Evolutionary conservation across 139 green algal genomes (phyloP).

Genomic region (Chlorella sp.): DNA sequence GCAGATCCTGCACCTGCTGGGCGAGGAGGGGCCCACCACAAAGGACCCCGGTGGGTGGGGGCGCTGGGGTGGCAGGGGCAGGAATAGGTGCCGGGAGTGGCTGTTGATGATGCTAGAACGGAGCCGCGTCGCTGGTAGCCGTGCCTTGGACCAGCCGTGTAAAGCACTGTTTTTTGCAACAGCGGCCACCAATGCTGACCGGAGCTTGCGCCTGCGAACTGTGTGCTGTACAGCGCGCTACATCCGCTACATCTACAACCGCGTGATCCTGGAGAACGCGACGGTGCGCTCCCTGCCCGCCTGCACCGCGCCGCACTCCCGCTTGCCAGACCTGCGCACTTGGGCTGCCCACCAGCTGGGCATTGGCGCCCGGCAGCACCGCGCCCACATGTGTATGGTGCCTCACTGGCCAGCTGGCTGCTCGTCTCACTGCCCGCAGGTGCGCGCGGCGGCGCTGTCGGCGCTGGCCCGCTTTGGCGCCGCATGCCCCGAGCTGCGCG

Average conservation of each 20-base stretch:
- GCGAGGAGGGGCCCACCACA: conserved; percentile 81
- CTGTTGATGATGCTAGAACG: too few relatives aligned
- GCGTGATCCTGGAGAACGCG: conserved; percentile 98
- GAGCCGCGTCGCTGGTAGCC: too few relatives aligned
- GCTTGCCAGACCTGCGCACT: too few relatives aligned
- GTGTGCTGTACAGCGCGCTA: conserved; percentile 63
- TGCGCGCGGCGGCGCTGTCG: conserved; percentile 92
- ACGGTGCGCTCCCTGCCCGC: conserved; percentile 58
- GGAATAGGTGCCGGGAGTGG: too few relatives aligned
- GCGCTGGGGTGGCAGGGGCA: background rate
- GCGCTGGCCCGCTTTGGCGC: conserved; percentile 91
- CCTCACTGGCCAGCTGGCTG: background rate
- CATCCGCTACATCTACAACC: conserved; percentile 99
- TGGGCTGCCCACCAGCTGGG: too few relatives aligned
- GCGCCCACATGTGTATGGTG: background rate
- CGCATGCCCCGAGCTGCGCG: conserved; percentile 61
- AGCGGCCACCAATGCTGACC: too few relatives aligned
- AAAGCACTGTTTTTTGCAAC: too few relatives aligned
- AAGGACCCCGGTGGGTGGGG: conserved; percentile 54
- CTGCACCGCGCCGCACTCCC: too few relatives aligned
- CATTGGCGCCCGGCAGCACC: background rate
- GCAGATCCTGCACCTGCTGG: conserved; percentile 96
- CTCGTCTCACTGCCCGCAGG: background rate
- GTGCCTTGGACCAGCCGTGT: too few relatives aligned
- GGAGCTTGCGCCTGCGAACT: too few relatives aligned